Evolutionary conservation across 805 yeast genomes (phyloP), one percentile per base, ranked within the genome.

Genomic region (Limtongia smithiae): DNA sequence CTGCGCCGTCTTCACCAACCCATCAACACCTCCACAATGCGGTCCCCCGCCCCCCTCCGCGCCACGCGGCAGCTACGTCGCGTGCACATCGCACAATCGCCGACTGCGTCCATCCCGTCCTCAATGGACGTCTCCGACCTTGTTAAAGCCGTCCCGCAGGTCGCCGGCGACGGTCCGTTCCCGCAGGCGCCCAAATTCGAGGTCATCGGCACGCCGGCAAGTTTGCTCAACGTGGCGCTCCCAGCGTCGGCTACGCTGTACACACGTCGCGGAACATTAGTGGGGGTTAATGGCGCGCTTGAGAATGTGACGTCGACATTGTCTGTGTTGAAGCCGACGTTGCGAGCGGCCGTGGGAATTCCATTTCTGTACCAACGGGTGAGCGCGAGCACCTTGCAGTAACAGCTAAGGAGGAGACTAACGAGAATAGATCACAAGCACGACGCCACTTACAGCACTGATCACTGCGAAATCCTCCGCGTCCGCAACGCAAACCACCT

Each of bases 251-350:
- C 74, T 2, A 55, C 60, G n/a, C 57, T 74, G 25, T 70, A 61
- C 43, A 66, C 73, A 20, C 62, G 75, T 33, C 65, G 71, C 33
- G 78, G 78, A 20, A 58, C 71, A 1, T 59, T 75, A 35, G 64
- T 75, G 17, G 76, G 74, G 1, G 65, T 75, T 27, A 72, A 74
- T 58, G 79, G 79, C 1, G 66, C 69, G 41, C 48, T 60, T 21
- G 60, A 57, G 5, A 59, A 62, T 36, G 60, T 61, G 41, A 55
- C 67, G 1, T 65, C 68, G 1, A 60, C 58, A 6, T 48, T 62
- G 15, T 55, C 59, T 15, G 37, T 59, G 21, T 58, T 59, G 33
- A 45, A 58, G 14, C 54, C 66, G 7, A 34, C 54, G 7, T 41
- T 51, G 15, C 47, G 64, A 21, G 62, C 67, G 7, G 48, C 51